phyloP scores from a whole-genome alignment of 352 stramenopile species.

The Peronospora belbahrii region DNA sequence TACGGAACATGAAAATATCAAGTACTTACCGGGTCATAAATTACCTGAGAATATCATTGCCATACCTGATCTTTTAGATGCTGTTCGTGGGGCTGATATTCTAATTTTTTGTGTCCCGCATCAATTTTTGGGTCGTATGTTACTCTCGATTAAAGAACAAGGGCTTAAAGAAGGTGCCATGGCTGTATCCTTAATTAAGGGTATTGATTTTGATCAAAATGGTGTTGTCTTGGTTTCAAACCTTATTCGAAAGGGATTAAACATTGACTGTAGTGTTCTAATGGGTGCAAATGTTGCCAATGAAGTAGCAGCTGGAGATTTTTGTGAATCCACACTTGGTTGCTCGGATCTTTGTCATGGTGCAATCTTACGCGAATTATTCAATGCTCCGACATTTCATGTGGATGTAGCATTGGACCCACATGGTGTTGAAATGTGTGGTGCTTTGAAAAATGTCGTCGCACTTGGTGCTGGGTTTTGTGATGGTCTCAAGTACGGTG shows the following conservation, averaged over 20 bases:
- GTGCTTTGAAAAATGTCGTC: constrained; percentile 96
- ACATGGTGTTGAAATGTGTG: constrained; percentile 92
- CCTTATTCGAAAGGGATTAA: constrained; percentile 81
- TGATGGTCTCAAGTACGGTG: constrained; percentile 90
- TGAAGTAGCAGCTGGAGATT: constrained; percentile 92
- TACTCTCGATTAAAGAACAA: constrained; percentile 84
- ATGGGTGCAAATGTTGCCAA: constrained; percentile 97
- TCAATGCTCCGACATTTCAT: constrained; percentile 85
- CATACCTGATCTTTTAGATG: constrained; percentile 87
- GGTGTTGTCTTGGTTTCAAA: constrained; percentile 82
- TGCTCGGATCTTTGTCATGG: constrained; percentile 69
- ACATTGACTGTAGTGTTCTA: constrained; percentile 88
- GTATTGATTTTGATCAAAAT: constrained; percentile 83
- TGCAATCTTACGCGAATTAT: constrained; percentile 61
- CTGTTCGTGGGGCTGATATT: constrained; percentile 85
- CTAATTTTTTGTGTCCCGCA: constrained; percentile 96
- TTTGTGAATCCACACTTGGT: constrained; percentile 95
- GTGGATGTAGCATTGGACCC: constrained; percentile 92
- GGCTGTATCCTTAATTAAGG: constrained; percentile 90
- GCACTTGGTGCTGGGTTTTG: constrained; percentile 95
- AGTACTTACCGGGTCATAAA: constrained; percentile 87
- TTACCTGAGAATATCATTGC: constrained; percentile 91
- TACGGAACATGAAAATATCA: constrained; percentile 94
- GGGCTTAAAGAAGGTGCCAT: constrained; percentile 55
- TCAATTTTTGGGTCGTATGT: constrained; percentile 90